Evolutionary conservation across 768 basidiomycete species (phyloP).

Genomic region (Serendipita sp.): DNA sequence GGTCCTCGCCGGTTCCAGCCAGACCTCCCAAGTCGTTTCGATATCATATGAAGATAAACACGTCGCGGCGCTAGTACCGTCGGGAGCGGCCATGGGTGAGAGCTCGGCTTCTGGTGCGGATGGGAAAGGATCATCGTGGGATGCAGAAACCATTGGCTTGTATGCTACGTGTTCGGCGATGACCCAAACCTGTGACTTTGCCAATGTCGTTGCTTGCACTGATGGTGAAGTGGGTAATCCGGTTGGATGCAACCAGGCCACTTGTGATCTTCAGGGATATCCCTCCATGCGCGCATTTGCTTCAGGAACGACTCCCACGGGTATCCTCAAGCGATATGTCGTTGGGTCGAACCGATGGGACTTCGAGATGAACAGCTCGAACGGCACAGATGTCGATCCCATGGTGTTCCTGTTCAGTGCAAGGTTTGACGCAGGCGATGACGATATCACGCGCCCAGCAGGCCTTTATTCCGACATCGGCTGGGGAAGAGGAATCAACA

Average conservation of each 20-base stretch:
- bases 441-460: background rate
- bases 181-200: slow-evolving; percentile 4
- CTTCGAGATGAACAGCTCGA: slow-evolving; percentile 2
- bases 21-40: background rate
- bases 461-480: background rate
- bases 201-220: background rate
- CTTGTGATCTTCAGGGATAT: background rate
- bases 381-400: background rate
- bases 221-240: no score
- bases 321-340: slow-evolving; percentile 3
- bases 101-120: background rate
- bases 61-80: background rate
- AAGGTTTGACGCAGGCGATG: background rate
- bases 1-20: background rate
- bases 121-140: background rate
- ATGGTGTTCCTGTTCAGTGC: background rate
- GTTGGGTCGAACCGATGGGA: background rate
- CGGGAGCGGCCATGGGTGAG: background rate
- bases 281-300: background rate
- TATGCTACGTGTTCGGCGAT: background rate
- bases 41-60: background rate
- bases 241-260: background rate
- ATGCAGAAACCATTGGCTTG: background rate
- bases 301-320: background rate
- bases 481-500: background rate